Base-by-base conservation (phyloP, 352 stramenopile species). In the Thalassiosira livingstoniorum region DNA sequence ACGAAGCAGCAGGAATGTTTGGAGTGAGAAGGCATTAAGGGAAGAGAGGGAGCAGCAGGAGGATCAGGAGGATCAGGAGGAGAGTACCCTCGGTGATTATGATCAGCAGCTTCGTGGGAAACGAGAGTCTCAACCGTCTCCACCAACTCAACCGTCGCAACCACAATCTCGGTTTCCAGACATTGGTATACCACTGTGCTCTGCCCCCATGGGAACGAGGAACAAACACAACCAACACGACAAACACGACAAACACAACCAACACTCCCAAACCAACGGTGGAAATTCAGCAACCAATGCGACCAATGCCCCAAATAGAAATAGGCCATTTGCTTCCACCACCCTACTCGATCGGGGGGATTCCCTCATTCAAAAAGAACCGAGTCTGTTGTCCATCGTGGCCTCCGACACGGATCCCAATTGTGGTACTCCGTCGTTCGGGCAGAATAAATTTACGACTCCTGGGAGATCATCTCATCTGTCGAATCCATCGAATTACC, bases 311-410 rank as follows among this genome's bases (percentile, higher is more conserved):
- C n/a, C n/a, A n/a, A n/a, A 25, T n/a, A 68, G 31, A 29, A 27
- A 18, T 23, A 74, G 64, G 35, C 69, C 55, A 62, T 77, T 77
- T 25, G 60, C 69, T n/a, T 77, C 69, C 0, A 77, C 32, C 63
- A 57, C 69, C 29, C 57, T 77, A 2, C 29, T 77, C 5, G 61
- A 77, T 25, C 53, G 68, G 2, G 69, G 45, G 23, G 60, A 58
- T 42, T 69, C 61, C 2, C 4, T 69, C 3, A 2, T 69, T 11
- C 31, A 42, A 47, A 11, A 63, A 18, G n/a, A 69, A 37, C 32
- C 34, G 0, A 47, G 61, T 55, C 15, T 69, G 4, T 27, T 69
- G 0, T 69, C 61, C 11, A 37, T 69, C n/a, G 23, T 69, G 4
- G 37, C 35, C 0, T 55, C 35, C 0, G 61, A 47, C 1, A 35